Evolutionary conservation across 2,329 filamentous ascomycete genomes (phyloP), one percentile per base, ranked within the genome.

Genomic region (Ampelomyces quisqualis): DNA sequence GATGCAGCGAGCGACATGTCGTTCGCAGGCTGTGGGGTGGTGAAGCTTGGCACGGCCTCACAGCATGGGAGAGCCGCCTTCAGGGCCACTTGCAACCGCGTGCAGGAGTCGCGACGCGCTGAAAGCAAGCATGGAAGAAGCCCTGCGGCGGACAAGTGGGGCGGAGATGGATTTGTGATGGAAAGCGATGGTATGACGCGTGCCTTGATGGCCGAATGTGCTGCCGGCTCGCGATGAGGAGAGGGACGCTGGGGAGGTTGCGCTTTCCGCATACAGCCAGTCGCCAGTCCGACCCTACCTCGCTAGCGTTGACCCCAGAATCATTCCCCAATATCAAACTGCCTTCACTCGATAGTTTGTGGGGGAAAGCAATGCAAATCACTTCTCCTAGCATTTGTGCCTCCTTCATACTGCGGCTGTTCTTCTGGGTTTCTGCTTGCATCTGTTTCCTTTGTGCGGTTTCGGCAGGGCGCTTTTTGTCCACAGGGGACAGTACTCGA

Each of bases 11-110:
- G 57, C 50, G 62, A 64, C 64, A 65, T 67, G 56, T 58, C 48
- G 14, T 55, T 57, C 48, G 52, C 50, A 45, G 38, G 29, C 32
- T 56, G 57, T 60, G 57, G 57, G 60, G 59, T 45, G 45, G 49
- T 17, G 37, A 28, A 9, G 37, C 59, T 64, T 66, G 61, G 62
- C 61, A 52, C 55, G 62, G 58, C 64, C 63, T 67, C 60, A 64
- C 58, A 61, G 58, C 36, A 38, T 26, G 50, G 49, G 51, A 50
- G 55, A 59, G 64, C 48, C 68, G 66, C 63, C 66, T 55, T 57
- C 58, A 53, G 57, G 60, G 61, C 62, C 60, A 60, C 65, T 59
- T 66, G 66, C 62, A 62, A 62, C 65, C 65, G 68, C 65, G 64
- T 65, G 62, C 65, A 64, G 62, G 62, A 62, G 56, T 68, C 67